Evolutionary conservation across 2,329 filamentous ascomycete species (phyloP).

Genomic region (Fusarium bactridioides): DNA sequence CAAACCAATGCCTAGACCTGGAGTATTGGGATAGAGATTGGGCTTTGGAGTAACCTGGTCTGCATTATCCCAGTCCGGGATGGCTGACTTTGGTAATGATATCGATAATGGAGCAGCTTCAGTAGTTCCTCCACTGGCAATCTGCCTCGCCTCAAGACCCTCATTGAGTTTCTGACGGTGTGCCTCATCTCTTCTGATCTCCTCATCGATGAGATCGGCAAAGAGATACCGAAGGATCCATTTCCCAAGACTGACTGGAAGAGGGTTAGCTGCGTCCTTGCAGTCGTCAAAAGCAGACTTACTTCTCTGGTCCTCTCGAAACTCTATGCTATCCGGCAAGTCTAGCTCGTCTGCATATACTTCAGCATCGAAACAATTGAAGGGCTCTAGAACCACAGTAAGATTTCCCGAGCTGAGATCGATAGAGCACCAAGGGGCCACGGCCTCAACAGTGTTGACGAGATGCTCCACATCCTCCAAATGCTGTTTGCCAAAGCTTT

Average conservation of each 20-base stretch:
- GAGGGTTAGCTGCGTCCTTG: slow-evolving; percentile 35
- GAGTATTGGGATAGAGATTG: slow-evolving; percentile 73
- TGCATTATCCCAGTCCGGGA: slow-evolving; percentile 49
- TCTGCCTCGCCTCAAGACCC: slow-evolving; percentile 65
- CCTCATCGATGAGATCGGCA: slow-evolving; percentile 86
- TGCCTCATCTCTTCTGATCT: slow-evolving; percentile 80
- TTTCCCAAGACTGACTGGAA: slow-evolving; percentile 90
- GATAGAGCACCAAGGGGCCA: slow-evolving; percentile 95
- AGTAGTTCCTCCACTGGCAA: slow-evolving; percentile 51
- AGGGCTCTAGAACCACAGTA: slow-evolving; percentile 89
- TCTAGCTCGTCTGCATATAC: slow-evolving; percentile 93
- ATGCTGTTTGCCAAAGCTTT: slow-evolving; percentile 93
- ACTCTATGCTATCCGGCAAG: slow-evolving; percentile 76
- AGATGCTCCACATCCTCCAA: slow-evolving; percentile 89
- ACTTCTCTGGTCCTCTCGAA: slow-evolving; percentile 94
- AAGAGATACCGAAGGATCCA: slow-evolving; percentile 96
- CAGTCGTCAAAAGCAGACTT: slow-evolving; percentile 46
- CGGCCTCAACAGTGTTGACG: slow-evolving; percentile 86
- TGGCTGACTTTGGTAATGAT: slow-evolving; percentile 48
- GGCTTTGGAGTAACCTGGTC: slow-evolving; percentile 67
- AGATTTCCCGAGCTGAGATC: slow-evolving; percentile 92
- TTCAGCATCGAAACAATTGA: slow-evolving; percentile 97
- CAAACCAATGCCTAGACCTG: slow-evolving; percentile 79
- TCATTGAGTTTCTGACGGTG: slow-evolving; percentile 75
- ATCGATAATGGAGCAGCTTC: slow-evolving; percentile 69